Evolutionary conservation across 1,284 basidiomycete genomes (phyloP).

Genomic region (Fomitopsis palustris): DNA sequence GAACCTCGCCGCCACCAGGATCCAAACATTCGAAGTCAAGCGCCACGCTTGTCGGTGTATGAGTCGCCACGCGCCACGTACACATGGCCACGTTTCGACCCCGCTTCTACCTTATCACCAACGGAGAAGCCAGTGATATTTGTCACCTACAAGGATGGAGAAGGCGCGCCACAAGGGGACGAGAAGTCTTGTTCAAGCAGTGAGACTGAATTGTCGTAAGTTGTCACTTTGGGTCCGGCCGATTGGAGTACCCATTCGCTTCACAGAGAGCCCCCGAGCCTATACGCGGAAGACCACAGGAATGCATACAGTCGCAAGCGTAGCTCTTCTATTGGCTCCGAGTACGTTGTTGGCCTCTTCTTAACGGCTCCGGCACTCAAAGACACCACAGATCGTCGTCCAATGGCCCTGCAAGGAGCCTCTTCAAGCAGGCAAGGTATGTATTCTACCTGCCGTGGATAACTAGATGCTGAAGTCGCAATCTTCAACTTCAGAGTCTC

Average conservation of each 20-base stretch:
- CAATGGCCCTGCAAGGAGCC: not conserved
- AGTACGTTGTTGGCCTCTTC: slow-evolving; percentile 11
- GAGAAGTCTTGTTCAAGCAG: not conserved
- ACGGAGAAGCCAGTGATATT: slow-evolving; percentile 15
- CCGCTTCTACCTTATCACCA: slow-evolving; percentile 22
- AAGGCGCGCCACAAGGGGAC: not conserved
- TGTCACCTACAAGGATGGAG: slow-evolving; percentile 18
- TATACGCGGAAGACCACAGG: not conserved
- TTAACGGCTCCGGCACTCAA: not conserved
- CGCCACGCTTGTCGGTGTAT: slow-evolving; percentile 26
- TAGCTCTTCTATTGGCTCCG: slow-evolving; percentile 16
- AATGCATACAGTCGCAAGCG: slow-evolving; percentile 12
- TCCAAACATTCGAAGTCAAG: not conserved
- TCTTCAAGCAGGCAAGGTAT: slow-evolving; percentile 3
- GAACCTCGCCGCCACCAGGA: not conserved
- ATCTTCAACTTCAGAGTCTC: not conserved
- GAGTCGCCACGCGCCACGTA: slow-evolving; percentile 33
- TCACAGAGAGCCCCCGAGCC: slow-evolving; percentile 4
- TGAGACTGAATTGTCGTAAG: slow-evolving; percentile 3
- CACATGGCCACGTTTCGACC: slow-evolving; percentile 34
- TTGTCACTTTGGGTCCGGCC: not conserved
- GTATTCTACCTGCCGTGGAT: not conserved
- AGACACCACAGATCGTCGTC: not conserved
- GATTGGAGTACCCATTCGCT: slow-evolving; percentile 5
- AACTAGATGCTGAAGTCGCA: not conserved